A percentile compares a stretch with the other conserved stretches of the same genome.
Conservation (phyloP, 2,329 filamentous ascomycete genomes). For the Pseudogymnoascus destructans region DNA sequence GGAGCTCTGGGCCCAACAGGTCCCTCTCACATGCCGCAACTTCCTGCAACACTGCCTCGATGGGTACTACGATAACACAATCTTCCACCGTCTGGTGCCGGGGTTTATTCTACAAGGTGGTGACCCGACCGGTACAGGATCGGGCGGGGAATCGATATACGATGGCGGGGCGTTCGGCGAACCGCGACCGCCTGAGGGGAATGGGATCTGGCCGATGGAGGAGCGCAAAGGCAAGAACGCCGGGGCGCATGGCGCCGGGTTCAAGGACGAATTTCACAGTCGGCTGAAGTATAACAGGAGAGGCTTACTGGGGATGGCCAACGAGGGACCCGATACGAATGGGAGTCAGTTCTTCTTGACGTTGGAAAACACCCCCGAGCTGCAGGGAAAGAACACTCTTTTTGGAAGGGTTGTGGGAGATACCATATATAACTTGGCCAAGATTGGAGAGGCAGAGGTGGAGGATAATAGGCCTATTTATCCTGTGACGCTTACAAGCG, state of each 20-base stretch:
- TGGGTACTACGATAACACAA: constrained; percentile 85
- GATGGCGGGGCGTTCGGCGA: constrained; percentile 60
- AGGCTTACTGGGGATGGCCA: constrained; percentile 91
- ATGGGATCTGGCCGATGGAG: constrained; percentile 41
- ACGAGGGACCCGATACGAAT: constrained; percentile 72
- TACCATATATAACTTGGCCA: constrained; percentile 89
- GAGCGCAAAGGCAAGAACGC: constrained; percentile 49
- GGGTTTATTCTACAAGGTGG: constrained; percentile 91
- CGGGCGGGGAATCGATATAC: constrained; percentile 85
- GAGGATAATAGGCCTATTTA: constrained; percentile 77
- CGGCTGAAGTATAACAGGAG: constrained; percentile 85
- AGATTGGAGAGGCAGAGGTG: constrained; percentile 81
- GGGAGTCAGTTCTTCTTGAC: constrained; percentile 97
- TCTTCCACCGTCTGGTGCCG: constrained; percentile 86
- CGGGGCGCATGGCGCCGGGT: constrained; percentile 44
- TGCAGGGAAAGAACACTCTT: constrained; percentile 82
- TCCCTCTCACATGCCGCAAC: constrained; percentile 81
- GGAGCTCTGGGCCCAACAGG: constrained; percentile 91
- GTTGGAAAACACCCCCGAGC: constrained; percentile 67
- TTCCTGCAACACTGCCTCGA: constrained; percentile 92
- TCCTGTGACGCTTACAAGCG: constrained; percentile 60
- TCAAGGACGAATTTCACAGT: constrained; percentile 81
- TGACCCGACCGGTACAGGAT: constrained; percentile 83
- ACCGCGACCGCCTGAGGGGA: constrained; percentile 24
- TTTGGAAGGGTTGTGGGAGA: constrained; percentile 88